A percentile compares a stretch with the other conserved stretches of the same genome.
phyloP scores from a whole-genome alignment of 306 rosid genomes.

The Parietaria judaica region DNA sequence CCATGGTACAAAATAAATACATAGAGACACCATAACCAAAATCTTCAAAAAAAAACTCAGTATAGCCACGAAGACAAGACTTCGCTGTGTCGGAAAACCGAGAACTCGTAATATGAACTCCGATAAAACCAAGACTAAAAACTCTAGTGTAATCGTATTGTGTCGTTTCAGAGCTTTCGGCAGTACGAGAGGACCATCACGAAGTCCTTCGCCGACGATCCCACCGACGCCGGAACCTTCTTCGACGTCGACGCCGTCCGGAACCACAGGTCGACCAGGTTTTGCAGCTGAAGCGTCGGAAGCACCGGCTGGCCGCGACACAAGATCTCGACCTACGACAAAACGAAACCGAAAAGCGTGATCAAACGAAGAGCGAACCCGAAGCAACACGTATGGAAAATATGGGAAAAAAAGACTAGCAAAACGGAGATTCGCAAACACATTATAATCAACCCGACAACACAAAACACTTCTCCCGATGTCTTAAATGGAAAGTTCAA shows the following conservation, averaged over 20 bases:
- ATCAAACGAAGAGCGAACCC: not conserved
- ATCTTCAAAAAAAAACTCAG: too few species aligned
- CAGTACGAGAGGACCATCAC: slow-evolving; percentile 89
- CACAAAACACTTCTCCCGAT: too few species aligned
- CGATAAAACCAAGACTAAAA: slow-evolving; percentile 8
- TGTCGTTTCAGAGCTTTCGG: slow-evolving; percentile 38
- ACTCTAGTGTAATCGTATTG: slow-evolving; percentile 8
- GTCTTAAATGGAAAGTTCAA: too few species aligned
- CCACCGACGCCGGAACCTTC: slow-evolving; percentile 64
- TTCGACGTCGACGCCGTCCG: slow-evolving; percentile 60
- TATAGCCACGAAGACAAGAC: slow-evolving; percentile 4
- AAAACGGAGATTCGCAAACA: not conserved
- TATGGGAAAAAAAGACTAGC: not conserved
- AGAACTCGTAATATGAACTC: not conserved
- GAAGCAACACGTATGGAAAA: not conserved
- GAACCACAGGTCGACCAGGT: slow-evolving; percentile 82
- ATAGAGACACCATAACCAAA: not conserved
- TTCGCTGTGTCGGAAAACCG: slow-evolving; percentile 3
- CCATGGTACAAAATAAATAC: slow-evolving; percentile 5
- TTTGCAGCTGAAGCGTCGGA: slow-evolving; percentile 58
- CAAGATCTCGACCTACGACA: slow-evolving; percentile 66
- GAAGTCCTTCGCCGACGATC: slow-evolving; percentile 93
- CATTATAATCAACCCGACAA: too few species aligned
- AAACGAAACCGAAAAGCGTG: not conserved
- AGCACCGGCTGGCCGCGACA: slow-evolving; percentile 77